These are phyloP conservation scores for Diaporthe citriasiana DNA, from an alignment of 2,329 filamentous ascomycete genomes.

Conservation along the genomic window DNA sequence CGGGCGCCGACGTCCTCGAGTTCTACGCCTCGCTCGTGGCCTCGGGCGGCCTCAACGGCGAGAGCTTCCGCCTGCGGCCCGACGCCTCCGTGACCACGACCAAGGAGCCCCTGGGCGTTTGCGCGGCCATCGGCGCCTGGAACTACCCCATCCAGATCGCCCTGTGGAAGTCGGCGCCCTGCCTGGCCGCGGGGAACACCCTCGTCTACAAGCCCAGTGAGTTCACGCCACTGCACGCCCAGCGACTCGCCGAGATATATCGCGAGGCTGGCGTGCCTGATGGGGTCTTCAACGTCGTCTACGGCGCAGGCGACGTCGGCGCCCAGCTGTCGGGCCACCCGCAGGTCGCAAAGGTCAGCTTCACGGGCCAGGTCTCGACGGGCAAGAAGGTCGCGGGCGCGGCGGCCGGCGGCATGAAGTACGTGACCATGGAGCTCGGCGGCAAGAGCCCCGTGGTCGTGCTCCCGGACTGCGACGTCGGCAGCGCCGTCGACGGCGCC, in stretches of 20 bases:
- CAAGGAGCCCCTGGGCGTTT: conserved; percentile 86
- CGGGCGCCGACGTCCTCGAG: conserved; percentile 87
- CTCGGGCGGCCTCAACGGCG: conserved; percentile 83
- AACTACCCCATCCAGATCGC: conserved; percentile 95
- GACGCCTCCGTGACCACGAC: conserved; percentile 87
- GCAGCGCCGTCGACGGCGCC: conserved; percentile 86
- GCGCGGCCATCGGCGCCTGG: conserved; percentile 90
- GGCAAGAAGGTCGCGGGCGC: conserved; percentile 84
- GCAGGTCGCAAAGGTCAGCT: conserved; percentile 85
- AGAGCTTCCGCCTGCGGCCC: conserved; percentile 79
- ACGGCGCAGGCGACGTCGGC: conserved; percentile 84
- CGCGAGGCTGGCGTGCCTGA: conserved; percentile 83
- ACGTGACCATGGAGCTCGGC: conserved; percentile 92
- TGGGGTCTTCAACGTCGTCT: conserved; percentile 89
- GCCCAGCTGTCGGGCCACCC: conserved; percentile 81
- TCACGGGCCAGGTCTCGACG: conserved; percentile 89
- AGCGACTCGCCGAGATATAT: conserved; percentile 82
- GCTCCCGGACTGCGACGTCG: conserved; percentile 83
- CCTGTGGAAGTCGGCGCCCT: conserved; percentile 89
- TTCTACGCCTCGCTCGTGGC: conserved; percentile 87
- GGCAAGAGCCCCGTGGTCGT: conserved; percentile 88
- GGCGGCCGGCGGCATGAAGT: conserved; percentile 86
- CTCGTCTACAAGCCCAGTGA: conserved; percentile 95
- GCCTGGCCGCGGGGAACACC: conserved; percentile 87
- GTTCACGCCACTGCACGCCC: conserved; percentile 86